A percentile compares a stretch with the other conserved stretches of the same genome.
Conservation (phyloP, 495 filamentous ascomycete genomes). For the Letharia columbiana region DNA sequence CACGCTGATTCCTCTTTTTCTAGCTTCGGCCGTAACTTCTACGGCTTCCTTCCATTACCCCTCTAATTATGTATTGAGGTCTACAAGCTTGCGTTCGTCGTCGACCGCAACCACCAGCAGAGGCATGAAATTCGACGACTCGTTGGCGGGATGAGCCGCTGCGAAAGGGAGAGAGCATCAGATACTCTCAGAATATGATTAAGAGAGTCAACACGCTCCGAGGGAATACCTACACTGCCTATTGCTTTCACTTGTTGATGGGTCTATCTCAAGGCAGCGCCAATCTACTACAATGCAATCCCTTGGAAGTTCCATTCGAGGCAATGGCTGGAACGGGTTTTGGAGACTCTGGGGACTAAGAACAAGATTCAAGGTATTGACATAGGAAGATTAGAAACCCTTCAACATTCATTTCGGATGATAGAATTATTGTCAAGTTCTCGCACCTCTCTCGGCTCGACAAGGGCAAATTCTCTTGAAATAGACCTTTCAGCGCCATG, state of each 20-base stretch:
- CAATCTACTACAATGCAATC: not conserved
- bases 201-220: not conserved
- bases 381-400: not conserved
- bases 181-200: not conserved
- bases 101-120: not conserved
- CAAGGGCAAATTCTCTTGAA: not conserved
- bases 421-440: not conserved
- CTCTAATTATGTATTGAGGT: not conserved
- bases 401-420: not conserved
- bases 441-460: not conserved
- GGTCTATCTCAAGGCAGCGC: not conserved
- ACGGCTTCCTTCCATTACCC: not conserved
- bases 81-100: not conserved
- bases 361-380: not conserved
- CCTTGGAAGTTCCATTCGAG: not conserved
- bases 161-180: not conserved
- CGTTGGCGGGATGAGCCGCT: not conserved
- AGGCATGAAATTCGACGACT: not conserved
- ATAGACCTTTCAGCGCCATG: not conserved
- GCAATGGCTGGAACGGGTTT: not conserved
- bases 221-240: not conserved
- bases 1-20: not conserved
- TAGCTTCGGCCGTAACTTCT: not conserved
- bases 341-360: not conserved
- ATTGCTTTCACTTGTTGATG: not conserved